A percentile compares a stretch with the other conserved stretches of the same genome.
Conservation (phyloP, 2,329 filamentous ascomycete genomes). For the Aspergillus fructus region DNA sequence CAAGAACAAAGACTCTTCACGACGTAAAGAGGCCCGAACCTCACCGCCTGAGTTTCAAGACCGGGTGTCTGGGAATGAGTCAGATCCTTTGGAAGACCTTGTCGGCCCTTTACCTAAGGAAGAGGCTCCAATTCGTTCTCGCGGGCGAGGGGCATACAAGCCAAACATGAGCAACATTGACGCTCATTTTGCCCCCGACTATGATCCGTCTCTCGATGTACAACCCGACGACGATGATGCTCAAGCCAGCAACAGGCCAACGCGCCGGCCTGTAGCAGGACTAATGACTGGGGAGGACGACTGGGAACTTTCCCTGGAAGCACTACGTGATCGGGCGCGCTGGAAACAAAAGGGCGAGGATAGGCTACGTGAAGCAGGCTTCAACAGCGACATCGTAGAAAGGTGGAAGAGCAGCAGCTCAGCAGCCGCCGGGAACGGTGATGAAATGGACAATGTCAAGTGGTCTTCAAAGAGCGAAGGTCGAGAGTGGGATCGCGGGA, state of each 20-base stretch:
- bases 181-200: constrained; percentile 69
- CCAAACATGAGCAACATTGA: constrained; percentile 69
- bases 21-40: background rate
- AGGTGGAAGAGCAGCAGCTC: constrained; percentile 67
- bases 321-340: constrained; percentile 73
- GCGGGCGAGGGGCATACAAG: constrained; percentile 67
- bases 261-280: constrained; percentile 39
- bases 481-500: constrained; percentile 67
- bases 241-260: constrained; percentile 56
- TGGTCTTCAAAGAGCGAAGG: constrained; percentile 71
- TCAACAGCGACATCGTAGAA: constrained; percentile 70
- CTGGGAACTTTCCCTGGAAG: constrained; percentile 79
- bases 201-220: constrained; percentile 54
- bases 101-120: constrained; percentile 65
- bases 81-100: constrained; percentile 72
- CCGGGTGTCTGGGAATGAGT: constrained; percentile 41
- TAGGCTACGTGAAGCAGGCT: constrained; percentile 73
- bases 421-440: constrained; percentile 43
- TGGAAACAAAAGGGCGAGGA: constrained; percentile 75
- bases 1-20: constrained; percentile 5
- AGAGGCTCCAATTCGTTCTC: constrained; percentile 52
- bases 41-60: background rate
- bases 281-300: constrained; percentile 58
- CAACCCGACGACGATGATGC: constrained; percentile 51
- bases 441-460: constrained; percentile 65